Conservation (phyloP, 306 rosid genomes). For the Rosa rugosa region DNA sequence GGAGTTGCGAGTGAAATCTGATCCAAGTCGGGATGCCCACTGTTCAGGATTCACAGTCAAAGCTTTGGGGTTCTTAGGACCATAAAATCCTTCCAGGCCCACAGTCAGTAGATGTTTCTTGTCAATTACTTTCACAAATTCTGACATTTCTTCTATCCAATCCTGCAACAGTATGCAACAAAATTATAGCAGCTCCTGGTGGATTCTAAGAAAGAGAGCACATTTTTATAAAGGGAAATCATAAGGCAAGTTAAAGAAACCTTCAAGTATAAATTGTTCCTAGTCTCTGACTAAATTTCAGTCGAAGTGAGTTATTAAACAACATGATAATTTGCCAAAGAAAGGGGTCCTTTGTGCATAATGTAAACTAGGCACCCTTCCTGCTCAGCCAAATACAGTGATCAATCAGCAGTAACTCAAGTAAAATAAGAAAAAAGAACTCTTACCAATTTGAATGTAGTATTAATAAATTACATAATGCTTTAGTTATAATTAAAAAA, state of each 20-base stretch:
- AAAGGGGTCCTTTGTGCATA: neutral
- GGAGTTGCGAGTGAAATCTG: slow-evolving; percentile 89
- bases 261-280: neutral
- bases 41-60: slow-evolving; percentile 74
- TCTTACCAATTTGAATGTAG: neutral
- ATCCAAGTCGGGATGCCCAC: slow-evolving; percentile 95
- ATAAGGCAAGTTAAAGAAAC: neutral
- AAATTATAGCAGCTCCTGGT: slow-evolving; percentile 5
- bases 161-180: slow-evolving; percentile 54
- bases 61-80: slow-evolving; percentile 70
- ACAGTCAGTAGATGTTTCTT: slow-evolving; percentile 85
- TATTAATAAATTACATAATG: neutral
- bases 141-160: slow-evolving; percentile 97
- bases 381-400: neutral
- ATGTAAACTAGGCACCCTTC: neutral
- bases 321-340: neutral
- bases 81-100: slow-evolving; percentile 95
- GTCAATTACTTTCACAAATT: slow-evolving; percentile 80
- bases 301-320: neutral
- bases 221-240: neutral
- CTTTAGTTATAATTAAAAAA: neutral
- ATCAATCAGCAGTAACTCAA: neutral
- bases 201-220: neutral
- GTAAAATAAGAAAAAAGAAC: neutral
- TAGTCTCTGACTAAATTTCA: slow-evolving; percentile 3